Evolutionary conservation across 1,284 basidiomycete species (phyloP).

Genomic region (Violaceomyces palustris): DNA sequence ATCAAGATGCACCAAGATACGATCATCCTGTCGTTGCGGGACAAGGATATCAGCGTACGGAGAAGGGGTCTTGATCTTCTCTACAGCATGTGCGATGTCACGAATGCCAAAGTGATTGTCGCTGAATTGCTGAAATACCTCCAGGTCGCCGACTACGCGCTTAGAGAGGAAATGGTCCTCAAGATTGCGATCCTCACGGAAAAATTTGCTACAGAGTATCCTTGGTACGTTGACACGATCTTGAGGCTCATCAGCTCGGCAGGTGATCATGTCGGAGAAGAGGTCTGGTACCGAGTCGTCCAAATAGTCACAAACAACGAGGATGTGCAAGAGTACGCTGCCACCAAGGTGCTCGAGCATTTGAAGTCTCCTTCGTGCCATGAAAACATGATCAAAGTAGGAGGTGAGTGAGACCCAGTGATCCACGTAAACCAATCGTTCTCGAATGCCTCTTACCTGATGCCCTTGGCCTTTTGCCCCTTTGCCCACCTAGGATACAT

Average conservation of each 20-base stretch:
- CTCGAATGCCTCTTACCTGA: too few relatives aligned
- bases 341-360: slow-evolving; percentile 86
- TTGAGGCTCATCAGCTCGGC: slow-evolving; percentile 90
- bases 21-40: slow-evolving; percentile 86
- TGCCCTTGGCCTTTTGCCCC: not conserved
- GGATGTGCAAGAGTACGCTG: slow-evolving; percentile 82
- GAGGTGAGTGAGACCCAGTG: too few relatives aligned
- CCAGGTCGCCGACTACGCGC: slow-evolving; percentile 86
- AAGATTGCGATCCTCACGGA: slow-evolving; percentile 98
- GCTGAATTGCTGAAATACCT: slow-evolving; percentile 89
- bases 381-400: slow-evolving; percentile 95
- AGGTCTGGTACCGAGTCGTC: slow-evolving; percentile 98
- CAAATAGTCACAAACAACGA: slow-evolving; percentile 99
- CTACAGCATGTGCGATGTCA: slow-evolving; percentile 97
- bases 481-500: slow-evolving; percentile 63
- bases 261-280: slow-evolving; percentile 95
- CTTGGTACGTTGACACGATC: slow-evolving; percentile 57
- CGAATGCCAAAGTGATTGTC: slow-evolving; percentile 90
- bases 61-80: slow-evolving; percentile 88
- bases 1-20: slow-evolving; percentile 94
- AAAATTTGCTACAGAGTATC: slow-evolving; percentile 76
- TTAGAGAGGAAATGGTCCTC: slow-evolving; percentile 95
- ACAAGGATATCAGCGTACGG: slow-evolving; percentile 95
- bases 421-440: too few relatives aligned
- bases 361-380: slow-evolving; percentile 83